phyloP scores from a whole-genome alignment of 139 green algal genomes.

The Asterochloris erici region DNA sequence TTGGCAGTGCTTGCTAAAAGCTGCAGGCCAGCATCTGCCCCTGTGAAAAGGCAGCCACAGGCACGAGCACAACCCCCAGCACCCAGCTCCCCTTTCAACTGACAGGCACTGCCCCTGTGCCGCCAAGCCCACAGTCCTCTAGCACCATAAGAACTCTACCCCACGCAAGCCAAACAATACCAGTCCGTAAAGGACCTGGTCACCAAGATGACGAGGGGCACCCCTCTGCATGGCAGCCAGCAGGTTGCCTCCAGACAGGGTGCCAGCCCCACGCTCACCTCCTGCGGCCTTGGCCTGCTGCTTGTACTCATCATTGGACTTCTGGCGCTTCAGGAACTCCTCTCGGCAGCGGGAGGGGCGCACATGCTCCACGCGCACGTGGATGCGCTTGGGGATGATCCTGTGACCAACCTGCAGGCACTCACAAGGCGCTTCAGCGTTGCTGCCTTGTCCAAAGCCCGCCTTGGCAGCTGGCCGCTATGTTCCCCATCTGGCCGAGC shows the following conservation, averaged over 20 bases:
- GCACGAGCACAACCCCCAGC: too few relatives aligned
- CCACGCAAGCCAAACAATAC: too few relatives aligned
- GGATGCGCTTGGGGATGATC: slow-evolving; percentile 95
- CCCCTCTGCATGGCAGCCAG: too few relatives aligned
- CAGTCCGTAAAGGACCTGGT: too few relatives aligned
- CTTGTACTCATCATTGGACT: slow-evolving; percentile 82
- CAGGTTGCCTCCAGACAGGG: not conserved
- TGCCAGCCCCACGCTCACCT: not conserved
- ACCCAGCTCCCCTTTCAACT: too few relatives aligned
- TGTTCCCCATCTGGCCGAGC: not conserved
- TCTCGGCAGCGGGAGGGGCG: slow-evolving; percentile 89
- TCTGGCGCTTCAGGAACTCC: slow-evolving; percentile 86
- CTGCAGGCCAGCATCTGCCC: too few relatives aligned
- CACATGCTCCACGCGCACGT: slow-evolving; percentile 97
- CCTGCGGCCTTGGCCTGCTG: slow-evolving; percentile 62
- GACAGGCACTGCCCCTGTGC: too few relatives aligned
- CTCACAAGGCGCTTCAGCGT: not conserved
- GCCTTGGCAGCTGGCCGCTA: not conserved
- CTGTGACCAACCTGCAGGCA: slow-evolving; percentile 71
- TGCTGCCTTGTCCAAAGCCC: not conserved
- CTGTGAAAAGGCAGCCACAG: too few relatives aligned
- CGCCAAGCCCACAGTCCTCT: too few relatives aligned
- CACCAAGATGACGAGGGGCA: too few relatives aligned
- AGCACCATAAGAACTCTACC: too few relatives aligned
- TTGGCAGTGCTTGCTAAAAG: too few relatives aligned